Evolutionary conservation across 768 basidiomycete genomes (phyloP).

Genomic region (Naematelia encephala): DNA sequence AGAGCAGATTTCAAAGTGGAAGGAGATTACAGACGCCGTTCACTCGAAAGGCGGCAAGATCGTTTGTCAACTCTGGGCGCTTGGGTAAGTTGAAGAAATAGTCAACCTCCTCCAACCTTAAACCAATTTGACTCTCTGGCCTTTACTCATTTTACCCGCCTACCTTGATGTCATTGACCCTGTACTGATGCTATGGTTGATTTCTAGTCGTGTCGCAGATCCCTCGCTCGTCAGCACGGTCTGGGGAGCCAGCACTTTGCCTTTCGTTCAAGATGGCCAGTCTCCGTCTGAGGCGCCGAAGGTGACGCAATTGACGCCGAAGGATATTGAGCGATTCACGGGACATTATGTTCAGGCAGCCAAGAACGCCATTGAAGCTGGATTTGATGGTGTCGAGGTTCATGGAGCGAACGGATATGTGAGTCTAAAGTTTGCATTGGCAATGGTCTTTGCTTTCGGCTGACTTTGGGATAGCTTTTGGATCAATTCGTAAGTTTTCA

Average conservation of each 20-base stretch:
- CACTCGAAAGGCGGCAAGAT: constrained; percentile 60
- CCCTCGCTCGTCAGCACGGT: no score
- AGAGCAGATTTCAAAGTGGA: constrained; percentile 62
- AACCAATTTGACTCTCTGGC: no score
- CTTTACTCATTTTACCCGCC: no score
- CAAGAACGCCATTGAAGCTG: constrained; percentile 56
- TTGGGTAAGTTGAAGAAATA: no score
- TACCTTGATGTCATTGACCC: no score
- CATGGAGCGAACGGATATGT: constrained; percentile 25
- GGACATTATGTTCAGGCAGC: constrained; percentile 54
- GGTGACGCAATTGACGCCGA: constrained; percentile 29
- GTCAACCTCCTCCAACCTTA: no score
- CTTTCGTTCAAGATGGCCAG: no score
- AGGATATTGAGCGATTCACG: constrained; percentile 28
- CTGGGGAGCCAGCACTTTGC: no score
- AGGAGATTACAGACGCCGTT: constrained; percentile 59
- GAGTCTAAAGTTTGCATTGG: no score
- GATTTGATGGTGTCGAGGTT: constrained; percentile 60
- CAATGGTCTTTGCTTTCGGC: constrained; percentile 16
- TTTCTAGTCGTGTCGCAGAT: no score
- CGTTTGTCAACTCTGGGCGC: constrained; percentile 55
- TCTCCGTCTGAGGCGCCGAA: constrained; percentile 9
- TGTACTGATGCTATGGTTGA: no score
- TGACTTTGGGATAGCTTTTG: constrained; percentile 29
- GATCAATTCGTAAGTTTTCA: constrained; percentile 40